Evolutionary conservation across 2,329 filamentous ascomycete genomes (phyloP).

Genomic region (Fusarium sp.): DNA sequence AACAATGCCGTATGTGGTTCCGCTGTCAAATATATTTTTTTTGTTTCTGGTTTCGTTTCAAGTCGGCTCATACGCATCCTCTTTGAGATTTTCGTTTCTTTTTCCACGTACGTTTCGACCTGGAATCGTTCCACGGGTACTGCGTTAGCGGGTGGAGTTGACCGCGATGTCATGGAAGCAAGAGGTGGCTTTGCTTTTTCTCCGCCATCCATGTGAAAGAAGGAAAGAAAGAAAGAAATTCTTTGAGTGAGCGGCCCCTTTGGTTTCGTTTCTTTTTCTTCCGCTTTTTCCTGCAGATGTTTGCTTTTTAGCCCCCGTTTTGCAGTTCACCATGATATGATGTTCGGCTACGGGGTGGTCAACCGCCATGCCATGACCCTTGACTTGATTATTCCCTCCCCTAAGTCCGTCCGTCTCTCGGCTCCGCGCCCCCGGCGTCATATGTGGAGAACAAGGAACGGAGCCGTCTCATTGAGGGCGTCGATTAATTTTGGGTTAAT

Average conservation of each 20-base stretch:
- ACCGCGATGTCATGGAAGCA: background rate
- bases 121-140: constrained; percentile 37
- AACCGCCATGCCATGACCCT: background rate
- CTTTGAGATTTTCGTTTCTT: constrained; percentile 23
- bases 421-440: constrained; percentile 24
- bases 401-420: constrained; percentile 8
- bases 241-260: constrained; percentile 6
- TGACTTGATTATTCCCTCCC: background rate
- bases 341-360: background rate
- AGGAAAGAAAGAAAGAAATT: background rate
- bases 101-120: constrained; percentile 39
- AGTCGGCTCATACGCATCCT: constrained; percentile 28
- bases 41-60: constrained; percentile 34
- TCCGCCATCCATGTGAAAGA: constrained; percentile 3
- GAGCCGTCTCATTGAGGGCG: constrained; percentile 2
- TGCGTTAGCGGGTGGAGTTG: constrained; percentile 27
- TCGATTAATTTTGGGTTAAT: constrained; percentile 15
- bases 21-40: background rate
- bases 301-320: constrained; percentile 1
- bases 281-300: background rate
- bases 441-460: constrained; percentile 15
- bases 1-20: background rate
- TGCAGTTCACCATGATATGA: constrained; percentile 9
- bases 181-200: constrained; percentile 36
- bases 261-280: constrained; percentile 6